A percentile compares a stretch with the other conserved stretches of the same genome.
Evolutionary conservation across 2,329 filamentous ascomycete species (phyloP).

Genomic region (Leptographium radiaticola): DNA sequence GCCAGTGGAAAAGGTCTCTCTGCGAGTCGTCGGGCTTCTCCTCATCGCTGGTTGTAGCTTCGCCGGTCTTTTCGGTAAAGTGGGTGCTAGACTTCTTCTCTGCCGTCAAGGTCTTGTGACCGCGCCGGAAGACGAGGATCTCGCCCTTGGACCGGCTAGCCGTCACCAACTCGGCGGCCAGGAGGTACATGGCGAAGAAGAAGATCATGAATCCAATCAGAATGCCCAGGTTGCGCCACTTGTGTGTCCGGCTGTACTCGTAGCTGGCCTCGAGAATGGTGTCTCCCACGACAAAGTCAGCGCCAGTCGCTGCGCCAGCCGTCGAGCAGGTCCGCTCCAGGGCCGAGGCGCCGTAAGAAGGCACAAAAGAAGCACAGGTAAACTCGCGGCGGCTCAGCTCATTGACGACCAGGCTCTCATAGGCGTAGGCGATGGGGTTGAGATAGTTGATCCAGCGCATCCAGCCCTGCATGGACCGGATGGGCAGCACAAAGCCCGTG

Average conservation of each 20-base stretch:
- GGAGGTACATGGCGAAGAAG: conserved; percentile 47
- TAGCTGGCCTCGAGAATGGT: conserved; percentile 34
- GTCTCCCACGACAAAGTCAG: conserved; percentile 19
- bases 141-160: conserved; percentile 61
- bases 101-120: conserved; percentile 43
- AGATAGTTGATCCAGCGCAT: conserved; percentile 73
- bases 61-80: conserved; percentile 21
- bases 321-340: conserved; percentile 40
- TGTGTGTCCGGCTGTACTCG: conserved; percentile 41
- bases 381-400: conserved; percentile 61
- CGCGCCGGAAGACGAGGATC: conserved; percentile 59
- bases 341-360: conserved; percentile 23
- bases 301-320: conserved; percentile 37
- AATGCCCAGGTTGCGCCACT: conserved; percentile 62
- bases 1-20: conserved; percentile 76
- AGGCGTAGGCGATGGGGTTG: conserved; percentile 66
- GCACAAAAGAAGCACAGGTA: conserved; percentile 32
- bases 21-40: conserved; percentile 41
- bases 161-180: conserved; percentile 50
- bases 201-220: conserved; percentile 49
- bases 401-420: conserved; percentile 69
- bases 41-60: conserved; percentile 20
- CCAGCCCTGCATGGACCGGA: conserved; percentile 62
- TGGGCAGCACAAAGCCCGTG: conserved; percentile 54
- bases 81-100: conserved; percentile 19